phyloP scores from a whole-genome alignment of 495 filamentous ascomycete genomes.

The Trichoderma asperelloides region DNA sequence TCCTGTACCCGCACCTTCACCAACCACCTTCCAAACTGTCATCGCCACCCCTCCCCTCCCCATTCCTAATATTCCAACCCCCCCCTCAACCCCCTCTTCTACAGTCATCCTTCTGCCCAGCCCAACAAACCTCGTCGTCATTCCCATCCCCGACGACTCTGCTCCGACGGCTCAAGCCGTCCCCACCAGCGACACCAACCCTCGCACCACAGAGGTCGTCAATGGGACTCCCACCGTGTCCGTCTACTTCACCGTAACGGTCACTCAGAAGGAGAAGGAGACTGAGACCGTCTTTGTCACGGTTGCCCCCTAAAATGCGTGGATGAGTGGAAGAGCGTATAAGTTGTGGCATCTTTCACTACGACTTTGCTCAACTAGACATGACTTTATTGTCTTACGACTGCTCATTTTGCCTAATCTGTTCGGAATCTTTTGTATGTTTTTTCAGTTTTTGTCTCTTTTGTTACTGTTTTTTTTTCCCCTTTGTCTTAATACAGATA shows the following conservation, averaged over 20 bases:
- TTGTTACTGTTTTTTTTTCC: background rate
- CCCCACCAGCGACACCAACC: background rate
- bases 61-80: background rate
- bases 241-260: slow-evolving; percentile 8
- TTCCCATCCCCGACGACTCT: slow-evolving; percentile 1
- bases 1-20: background rate
- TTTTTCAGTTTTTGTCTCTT: background rate
- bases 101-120: background rate
- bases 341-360: background rate
- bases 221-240: slow-evolving; percentile 5
- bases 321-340: background rate
- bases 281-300: background rate
- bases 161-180: background rate
- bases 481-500: background rate
- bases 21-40: background rate
- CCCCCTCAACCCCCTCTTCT: background rate
- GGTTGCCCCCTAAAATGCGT: background rate
- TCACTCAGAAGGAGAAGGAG: slow-evolving; percentile 7
- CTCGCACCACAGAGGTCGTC: background rate
- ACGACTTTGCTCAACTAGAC: background rate
- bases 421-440: background rate
- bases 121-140: background rate
- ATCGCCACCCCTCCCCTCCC: background rate
- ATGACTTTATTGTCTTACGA: background rate
- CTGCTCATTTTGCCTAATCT: background rate